phyloP scores from a whole-genome alignment of 768 basidiomycete genomes.

The Kwoniella bestiolae region DNA sequence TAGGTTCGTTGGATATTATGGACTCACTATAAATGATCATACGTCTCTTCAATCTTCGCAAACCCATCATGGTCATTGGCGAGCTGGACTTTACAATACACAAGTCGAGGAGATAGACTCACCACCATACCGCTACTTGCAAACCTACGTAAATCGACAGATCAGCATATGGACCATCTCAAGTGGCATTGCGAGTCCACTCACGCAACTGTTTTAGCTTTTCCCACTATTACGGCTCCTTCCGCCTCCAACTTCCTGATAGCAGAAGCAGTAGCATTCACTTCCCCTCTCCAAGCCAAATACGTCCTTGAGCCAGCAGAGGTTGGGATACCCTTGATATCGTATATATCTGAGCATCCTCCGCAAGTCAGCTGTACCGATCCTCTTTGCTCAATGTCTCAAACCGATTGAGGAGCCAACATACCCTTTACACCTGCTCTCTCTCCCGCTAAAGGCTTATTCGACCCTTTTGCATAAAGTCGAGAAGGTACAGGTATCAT shows the following conservation, averaged over 20 bases:
- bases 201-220: constrained; percentile 60
- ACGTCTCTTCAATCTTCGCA: constrained; percentile 12
- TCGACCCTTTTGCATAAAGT: constrained; percentile 52
- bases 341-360: constrained; percentile 60
- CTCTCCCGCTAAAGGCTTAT: constrained; percentile 55
- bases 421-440: constrained; percentile 53
- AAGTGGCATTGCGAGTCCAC: too few species aligned
- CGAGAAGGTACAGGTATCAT: constrained; percentile 64
- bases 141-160: neutral
- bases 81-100: constrained; percentile 11
- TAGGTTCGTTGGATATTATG: neutral
- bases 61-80: constrained; percentile 17
- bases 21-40: constrained; percentile 22
- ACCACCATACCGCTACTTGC: neutral
- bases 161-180: constrained; percentile 1
- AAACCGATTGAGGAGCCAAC: constrained; percentile 24
- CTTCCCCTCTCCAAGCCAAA: constrained; percentile 56
- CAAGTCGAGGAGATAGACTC: too few species aligned
- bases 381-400: too few species aligned
- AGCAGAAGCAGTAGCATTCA: constrained; percentile 59
- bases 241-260: constrained; percentile 62
- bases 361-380: too few species aligned
- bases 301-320: constrained; percentile 59
- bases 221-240: constrained; percentile 65
- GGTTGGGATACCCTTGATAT: constrained; percentile 58